Base-by-base conservation (phyloP, 2,329 filamentous ascomycete genomes). In the Pezicula neosporulosa region DNA sequence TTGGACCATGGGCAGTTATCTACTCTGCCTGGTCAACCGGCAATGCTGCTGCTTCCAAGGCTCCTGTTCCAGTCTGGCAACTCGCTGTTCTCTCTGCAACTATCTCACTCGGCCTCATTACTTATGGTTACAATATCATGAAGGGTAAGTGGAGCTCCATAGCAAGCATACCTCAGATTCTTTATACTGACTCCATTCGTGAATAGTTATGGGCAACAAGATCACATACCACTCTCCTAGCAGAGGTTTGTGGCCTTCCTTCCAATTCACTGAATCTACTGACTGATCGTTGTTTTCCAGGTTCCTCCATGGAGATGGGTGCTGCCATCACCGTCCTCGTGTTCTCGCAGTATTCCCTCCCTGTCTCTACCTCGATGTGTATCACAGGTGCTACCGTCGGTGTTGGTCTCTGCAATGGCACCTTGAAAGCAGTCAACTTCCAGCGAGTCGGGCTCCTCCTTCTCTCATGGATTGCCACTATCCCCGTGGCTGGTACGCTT, bases 61-160 rank as follows among this genome's bases (percentile, higher is more conserved):
- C 83, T 3, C 68, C 78, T 0, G 87, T 92, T 0, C 85, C 85
- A 3, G 64, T 87, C 43, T 93, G 89, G 89, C 87, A 90, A 69
- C 78, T 92, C 49, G 88, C 84, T 47, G 85, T 91, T 16, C 72
- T 88, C 12, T 77, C 82, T 24, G 67, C 75, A 1, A 81, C 75
- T 37, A 84, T 90, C 64, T 88, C 78, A 44, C 56, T 84, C 39
- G 87, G 87, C 59, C 76, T 90, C 51, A 75, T 85, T 64, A 90
- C 86, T 13, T 90, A 90, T 62, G 87, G 87, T 9, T 90, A 90
- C 74, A 90, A 90, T 75, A 90, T 90, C 72, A 90, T 90, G 86
- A 89, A 88, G 73, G 83, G 80, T 83, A 70, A 68, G 77, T 57
- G 10, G n/a, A 3, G 6, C 5, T 21, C 12, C 9, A 15, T n/a